Base-by-base conservation (phyloP, 768 basidiomycete species). In the Leucocoprinus sp. region DNA sequence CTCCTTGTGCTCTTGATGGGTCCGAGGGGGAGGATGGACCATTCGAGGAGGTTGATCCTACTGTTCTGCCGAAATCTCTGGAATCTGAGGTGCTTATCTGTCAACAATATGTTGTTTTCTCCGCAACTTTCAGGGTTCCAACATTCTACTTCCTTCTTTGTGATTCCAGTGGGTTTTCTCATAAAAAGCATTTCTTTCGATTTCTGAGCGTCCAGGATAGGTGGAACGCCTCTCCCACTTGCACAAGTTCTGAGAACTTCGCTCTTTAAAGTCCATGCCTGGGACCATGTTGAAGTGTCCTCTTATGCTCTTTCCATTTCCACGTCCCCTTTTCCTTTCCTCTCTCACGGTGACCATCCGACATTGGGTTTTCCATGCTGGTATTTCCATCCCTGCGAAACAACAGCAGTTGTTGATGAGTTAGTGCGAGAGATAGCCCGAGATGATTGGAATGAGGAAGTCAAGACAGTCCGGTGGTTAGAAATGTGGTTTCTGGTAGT, bases 381-480 rank as follows among this genome's bases (percentile, higher is more conserved):
- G 89, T 89, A 82, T 56, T 66, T 95, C 29, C 92, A 95, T 59
- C 92, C 92, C 8, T 95, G 92, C 59, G 80, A 87, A 59, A 85
- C 82, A 3, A 70, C 71, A 8, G 62, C 61, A 26, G 76, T 79
- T 1, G 76, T 95, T 1, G 64, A 66, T 18, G 91, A 93, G 62
- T 64, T 95, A 17, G 58, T 91, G 63, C 53, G 56, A 17, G 84
- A 79, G 50, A 60, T 68, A 8, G 58, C 59, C 12, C 50, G 54
- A 27, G 59, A 57, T 4, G 60, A 54, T 21, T 57, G 57, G 59
- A 51, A 52, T 24, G 64, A 67, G 47, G 63, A 60, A 12, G 54
- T 54, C 40, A 50, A 57, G 37, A 50, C 62, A 39, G 54, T 64
- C 21, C 66, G 71, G 29, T 84, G 79, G 83, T 45, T 90, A 54